phyloP scores from a whole-genome alignment of 108 stramenopile genomes.

The Bacterosira constricta region DNA sequence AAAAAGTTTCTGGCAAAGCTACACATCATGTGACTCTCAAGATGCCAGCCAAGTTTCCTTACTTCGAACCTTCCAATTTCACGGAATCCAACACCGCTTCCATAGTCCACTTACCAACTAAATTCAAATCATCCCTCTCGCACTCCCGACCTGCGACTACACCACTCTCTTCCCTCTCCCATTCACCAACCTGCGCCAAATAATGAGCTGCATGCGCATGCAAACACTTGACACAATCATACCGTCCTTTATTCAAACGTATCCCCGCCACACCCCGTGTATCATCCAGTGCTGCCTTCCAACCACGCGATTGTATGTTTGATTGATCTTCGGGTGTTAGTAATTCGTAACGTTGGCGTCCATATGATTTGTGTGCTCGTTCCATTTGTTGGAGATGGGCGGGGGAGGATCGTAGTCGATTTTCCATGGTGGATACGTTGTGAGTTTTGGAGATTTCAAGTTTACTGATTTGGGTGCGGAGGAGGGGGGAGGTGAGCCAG shows the following conservation, averaged over 20 bases:
- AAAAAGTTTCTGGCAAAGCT: too few relatives aligned
- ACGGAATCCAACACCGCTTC: slow-evolving; percentile 48
- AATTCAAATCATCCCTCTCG: slow-evolving; percentile 56
- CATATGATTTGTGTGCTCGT: slow-evolving; percentile 75
- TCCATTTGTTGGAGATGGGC: slow-evolving; percentile 60
- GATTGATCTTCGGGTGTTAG: slow-evolving; percentile 53
- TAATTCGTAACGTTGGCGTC: slow-evolving; percentile 53
- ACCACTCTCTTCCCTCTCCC: slow-evolving; percentile 56
- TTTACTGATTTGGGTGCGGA: slow-evolving; percentile 61
- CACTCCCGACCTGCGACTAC: slow-evolving; percentile 44
- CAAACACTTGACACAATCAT: slow-evolving; percentile 73
- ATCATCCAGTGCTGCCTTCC: slow-evolving; percentile 52
- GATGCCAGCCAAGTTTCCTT: too few relatives aligned
- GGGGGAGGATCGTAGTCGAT: slow-evolving; percentile 34
- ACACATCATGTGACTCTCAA: too few relatives aligned
- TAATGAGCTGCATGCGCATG: slow-evolving; percentile 88
- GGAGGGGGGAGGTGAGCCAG: slow-evolving; percentile 77
- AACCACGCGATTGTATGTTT: slow-evolving; percentile 38
- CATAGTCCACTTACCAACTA: slow-evolving; percentile 82
- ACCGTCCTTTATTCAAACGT: slow-evolving; percentile 33
- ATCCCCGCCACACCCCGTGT: slow-evolving; percentile 83
- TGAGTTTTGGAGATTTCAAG: slow-evolving; percentile 59
- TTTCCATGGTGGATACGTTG: slow-evolving; percentile 47
- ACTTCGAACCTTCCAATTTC: neutral
- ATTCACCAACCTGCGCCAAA: slow-evolving; percentile 59